Evolutionary conservation across 2,329 filamentous ascomycete species (phyloP), one percentile per base, ranked within the genome.

Genomic region (Myriosclerotinia curreyana): DNA sequence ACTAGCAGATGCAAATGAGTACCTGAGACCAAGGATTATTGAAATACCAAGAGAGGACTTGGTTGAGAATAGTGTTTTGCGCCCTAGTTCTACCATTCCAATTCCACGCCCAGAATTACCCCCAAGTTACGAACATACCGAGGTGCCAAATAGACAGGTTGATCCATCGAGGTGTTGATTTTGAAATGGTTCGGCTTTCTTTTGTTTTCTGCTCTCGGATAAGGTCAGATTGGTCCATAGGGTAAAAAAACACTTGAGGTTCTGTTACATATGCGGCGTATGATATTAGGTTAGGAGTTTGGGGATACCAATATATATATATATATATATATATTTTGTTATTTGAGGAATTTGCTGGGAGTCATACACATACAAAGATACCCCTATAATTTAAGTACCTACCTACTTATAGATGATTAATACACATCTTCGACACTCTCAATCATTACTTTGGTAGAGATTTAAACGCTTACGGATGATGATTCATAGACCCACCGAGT

Each of bases 51-150:
- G 66, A 12, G 65, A 67, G 25, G 68, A 70, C 36, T 58, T 66
- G 31, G 46, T 73, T 58, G 69, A 69, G 15, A 71, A 71, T 54
- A 72, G 69, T 61, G 69, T 73, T 17, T 61, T 73, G 55, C 50
- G 54, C 15, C 36, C 60, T 25, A 46, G 51, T 38, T 40, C 31
- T 20, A 46, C 59, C 9, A 36, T 58, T 34, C 53, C 54, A 25
- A 36, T 58, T 34, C 53, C 54, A 25, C 54, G 54, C 11, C 42
- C 53, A 20, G 73, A 71, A 9, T 36, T 71, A 8, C 73, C 73
- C 34, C 73, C 73, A 11, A 70, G 67, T 36, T 74, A 74, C 50
- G 72, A 74, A 36, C 66, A 67, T 61, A 71, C 68, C 52, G 48
- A 59, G 8, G 55, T 42, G 3, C n/a, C 58, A 28, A 49, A 61